Evolutionary conservation across 768 basidiomycete species (phyloP), one percentile per base, ranked within the genome.

Genomic region (Leucogyrophana mollusca): DNA sequence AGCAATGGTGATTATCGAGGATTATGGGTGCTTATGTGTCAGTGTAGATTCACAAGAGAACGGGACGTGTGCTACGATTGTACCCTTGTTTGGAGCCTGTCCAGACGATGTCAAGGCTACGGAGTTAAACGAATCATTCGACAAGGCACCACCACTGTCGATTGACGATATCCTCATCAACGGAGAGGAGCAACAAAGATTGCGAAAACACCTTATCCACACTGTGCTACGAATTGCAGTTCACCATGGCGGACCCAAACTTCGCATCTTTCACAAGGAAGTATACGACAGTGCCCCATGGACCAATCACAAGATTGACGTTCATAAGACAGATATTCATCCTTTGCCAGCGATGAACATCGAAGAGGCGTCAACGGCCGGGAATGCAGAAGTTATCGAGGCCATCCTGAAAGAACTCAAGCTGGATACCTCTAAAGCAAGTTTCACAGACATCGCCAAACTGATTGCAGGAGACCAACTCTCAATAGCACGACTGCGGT

Each of bases 31-130:
- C 34, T 16, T 46, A 20, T 34, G 13, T 18, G n/a, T 30, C 7
- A 18, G 9, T 21, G 11, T 50, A 58, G 64, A 67, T 49, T 33
- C 68, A 1, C 62, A 64, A 30, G 62, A 70, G 39, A 72, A 68
- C 49, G 69, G 70, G 0, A 72, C 70, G 0, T 69, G 67, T 47
- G 62, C 61, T 2, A 72, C 71, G 0, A 46, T 66, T 0, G 58
- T 56, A 8, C 56, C 59, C 0, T 53, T 73, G 0, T 64, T 43
- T 13, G 51, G 58, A 1, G 69, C 66, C 1, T 27, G 9, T 0
- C 0, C 46, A 1, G 54, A 64, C 4, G 58, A 69, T 40, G 51
- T 72, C 52, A 27, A 51, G 6, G 49, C 62, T 0, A 22, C 40
- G 0, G 53, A 63, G 3, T 50, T 67, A 9, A 33, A 58, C 7